Evolutionary conservation across 75 land plant species (phyloP), one percentile per base, ranked within the genome.

Genomic region (Sequoia sempervirens): DNA sequence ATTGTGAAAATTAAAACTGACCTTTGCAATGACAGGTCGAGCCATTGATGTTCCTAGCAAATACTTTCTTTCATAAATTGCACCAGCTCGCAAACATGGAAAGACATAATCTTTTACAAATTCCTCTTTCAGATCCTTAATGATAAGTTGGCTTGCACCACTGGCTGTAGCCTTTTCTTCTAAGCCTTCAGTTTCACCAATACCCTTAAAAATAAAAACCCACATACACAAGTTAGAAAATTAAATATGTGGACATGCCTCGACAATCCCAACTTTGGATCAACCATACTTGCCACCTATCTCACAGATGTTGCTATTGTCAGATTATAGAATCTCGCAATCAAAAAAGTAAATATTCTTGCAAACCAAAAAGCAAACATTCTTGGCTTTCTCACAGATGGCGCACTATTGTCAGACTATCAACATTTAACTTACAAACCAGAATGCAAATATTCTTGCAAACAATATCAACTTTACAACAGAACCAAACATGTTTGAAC

Each of bases 11-110:
- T 61, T 13, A 81, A 38, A 52, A 52, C 38, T 40, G 70, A 96
- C 99, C 99, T 98, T 98, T 50, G 99, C 99, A 88, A 98, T 98
- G 75, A 98, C 93, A 81, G 99, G 99, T 20, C 99, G 98, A 70
- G 99, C 99, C 99, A 98, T 98, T 80, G 99, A 96, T 17, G 99
- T 98, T 38, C 99, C 99, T 78, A 98, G 92, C 88, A 96, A 84
- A 87, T 98, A 98, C 84, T 96, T 98, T 64, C 99, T 90, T 83
- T 98, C 99, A 85, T 98, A 98, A 40, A 96, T 85, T 18, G 99
- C 99, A 85, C 99, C 99, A 78, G 99, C 99, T 82, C 99, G 89
- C 83, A 98, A 83, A 85, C 99, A 98, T 75, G 99, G 99, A 75
- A 89, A 98, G 45, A 98, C 90, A 84, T 86, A 98, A 75, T 96